phyloP scores from a whole-genome alignment of 768 basidiomycete species.

The Auricularia sp. region DNA sequence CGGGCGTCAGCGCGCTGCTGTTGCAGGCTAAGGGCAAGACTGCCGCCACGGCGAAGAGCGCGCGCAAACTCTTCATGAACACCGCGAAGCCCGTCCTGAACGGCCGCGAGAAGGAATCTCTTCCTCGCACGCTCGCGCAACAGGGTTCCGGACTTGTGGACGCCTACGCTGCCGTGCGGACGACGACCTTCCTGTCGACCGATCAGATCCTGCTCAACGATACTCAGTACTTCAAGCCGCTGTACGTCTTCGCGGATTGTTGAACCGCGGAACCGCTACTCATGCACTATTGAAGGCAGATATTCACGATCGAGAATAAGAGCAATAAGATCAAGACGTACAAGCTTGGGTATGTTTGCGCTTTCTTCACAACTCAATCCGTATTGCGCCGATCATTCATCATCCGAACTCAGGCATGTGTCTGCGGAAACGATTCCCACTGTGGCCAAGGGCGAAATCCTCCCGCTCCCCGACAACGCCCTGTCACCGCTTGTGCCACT shows the following conservation, averaged over 20 bases:
- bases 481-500: constrained; percentile 35
- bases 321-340: constrained; percentile 34
- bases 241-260: constrained; percentile 6
- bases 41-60: constrained; percentile 20
- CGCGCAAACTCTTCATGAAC: constrained; percentile 37
- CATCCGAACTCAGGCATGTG: constrained; percentile 34
- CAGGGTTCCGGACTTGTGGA: constrained; percentile 50
- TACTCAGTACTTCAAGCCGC: constrained; percentile 39
- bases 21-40: constrained; percentile 32
- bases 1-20: constrained; percentile 35
- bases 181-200: constrained; percentile 43
- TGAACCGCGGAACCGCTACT: background rate
- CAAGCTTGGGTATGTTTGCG: constrained; percentile 29
- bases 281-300: background rate
- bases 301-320: constrained; percentile 33
- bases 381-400: background rate
- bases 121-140: constrained; percentile 41
- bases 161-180: constrained; percentile 46
- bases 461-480: background rate
- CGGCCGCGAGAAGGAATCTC: constrained; percentile 38
- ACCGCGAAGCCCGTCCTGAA: constrained; percentile 37
- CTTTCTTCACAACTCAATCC: background rate
- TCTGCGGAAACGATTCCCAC: constrained; percentile 48
- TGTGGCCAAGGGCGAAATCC: constrained; percentile 12
- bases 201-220: constrained; percentile 53